Percentiles rank a stretch among this genome's conserved stretches.
These are phyloP conservation scores for Glycine tomentella DNA, from an alignment of 306 rosid species.

Conservation along the genomic window DNA sequence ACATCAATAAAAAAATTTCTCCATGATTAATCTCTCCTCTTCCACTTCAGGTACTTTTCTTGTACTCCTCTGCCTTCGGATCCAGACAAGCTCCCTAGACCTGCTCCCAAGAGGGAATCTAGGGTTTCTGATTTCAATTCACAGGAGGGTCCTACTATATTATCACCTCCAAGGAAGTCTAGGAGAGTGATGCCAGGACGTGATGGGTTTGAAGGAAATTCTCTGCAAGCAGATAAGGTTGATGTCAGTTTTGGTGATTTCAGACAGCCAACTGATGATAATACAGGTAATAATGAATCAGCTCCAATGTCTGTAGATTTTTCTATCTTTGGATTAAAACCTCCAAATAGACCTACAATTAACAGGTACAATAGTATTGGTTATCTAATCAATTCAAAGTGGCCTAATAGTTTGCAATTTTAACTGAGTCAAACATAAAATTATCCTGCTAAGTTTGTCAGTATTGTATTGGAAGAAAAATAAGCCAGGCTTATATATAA, in stretches of 20 bases:
- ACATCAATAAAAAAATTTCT: constrained; percentile 15
- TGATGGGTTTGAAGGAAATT: constrained; percentile 69
- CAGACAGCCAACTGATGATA: constrained; percentile 63
- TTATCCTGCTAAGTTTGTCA: not conserved
- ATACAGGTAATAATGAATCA: constrained; percentile 70
- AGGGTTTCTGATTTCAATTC: constrained; percentile 62
- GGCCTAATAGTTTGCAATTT: constrained; percentile 21
- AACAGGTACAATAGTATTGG: constrained; percentile 63
- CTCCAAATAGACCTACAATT: constrained; percentile 90
- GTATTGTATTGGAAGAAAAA: not conserved
- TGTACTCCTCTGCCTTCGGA: constrained; percentile 80
- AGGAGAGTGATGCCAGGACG: constrained; percentile 89
- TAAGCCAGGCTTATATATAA: not conserved
- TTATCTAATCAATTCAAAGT: constrained; percentile 15
- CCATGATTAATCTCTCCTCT: constrained; percentile 32
- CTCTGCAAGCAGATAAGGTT: constrained; percentile 55
- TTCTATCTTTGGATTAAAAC: constrained; percentile 79
- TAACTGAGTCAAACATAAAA: not conserved
- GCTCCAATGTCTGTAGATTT: constrained; percentile 83
- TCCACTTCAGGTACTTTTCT: constrained; percentile 67
- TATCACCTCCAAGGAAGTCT: constrained; percentile 90
- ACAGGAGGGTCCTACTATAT: constrained; percentile 78
- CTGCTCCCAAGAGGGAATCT: constrained; percentile 81
- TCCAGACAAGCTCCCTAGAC: constrained; percentile 88
- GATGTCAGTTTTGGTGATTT: constrained; percentile 58